Evolutionary conservation across 192 early-diverging fungal genomes (phyloP).

Genomic region (Ambispora gerdemannii): DNA sequence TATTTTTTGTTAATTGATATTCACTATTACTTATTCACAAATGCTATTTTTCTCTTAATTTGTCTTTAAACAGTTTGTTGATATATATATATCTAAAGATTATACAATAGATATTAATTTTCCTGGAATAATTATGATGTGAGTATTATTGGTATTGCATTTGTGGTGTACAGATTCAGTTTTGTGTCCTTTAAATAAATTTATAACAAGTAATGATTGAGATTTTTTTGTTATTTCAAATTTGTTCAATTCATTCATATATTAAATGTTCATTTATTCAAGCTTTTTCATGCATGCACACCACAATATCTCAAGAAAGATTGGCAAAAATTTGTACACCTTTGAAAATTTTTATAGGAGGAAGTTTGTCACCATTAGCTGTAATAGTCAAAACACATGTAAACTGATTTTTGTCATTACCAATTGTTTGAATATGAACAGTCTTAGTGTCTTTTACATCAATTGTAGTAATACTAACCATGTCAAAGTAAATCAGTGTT

Average conservation of each 20-base stretch:
- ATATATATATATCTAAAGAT: not conserved
- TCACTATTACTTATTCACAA: not conserved
- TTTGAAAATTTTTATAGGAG: not conserved
- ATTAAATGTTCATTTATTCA: not conserved
- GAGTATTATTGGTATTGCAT: not conserved
- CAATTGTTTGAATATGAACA: not conserved
- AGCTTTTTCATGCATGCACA: not conserved
- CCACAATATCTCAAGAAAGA: not conserved
- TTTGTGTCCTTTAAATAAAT: not conserved
- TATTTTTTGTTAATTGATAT: not conserved
- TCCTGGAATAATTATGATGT: not conserved
- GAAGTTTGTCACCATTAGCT: not conserved
- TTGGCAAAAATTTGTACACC: not conserved
- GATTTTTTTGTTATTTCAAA: not conserved
- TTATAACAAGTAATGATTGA: not conserved
- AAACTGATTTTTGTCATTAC: not conserved
- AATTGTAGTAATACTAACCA: not conserved
- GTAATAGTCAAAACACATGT: not conserved
- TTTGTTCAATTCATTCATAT: not conserved
- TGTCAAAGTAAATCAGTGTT: too few relatives aligned
- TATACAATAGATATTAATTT: too few relatives aligned
- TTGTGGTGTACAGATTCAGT: not conserved
- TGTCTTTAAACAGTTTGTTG: not conserved
- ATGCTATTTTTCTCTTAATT: not conserved
- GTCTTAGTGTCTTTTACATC: not conserved